Evolutionary conservation across 1,284 basidiomycete genomes (phyloP), one percentile per base, ranked within the genome.

Genomic region (Trichosporon ovoides): DNA sequence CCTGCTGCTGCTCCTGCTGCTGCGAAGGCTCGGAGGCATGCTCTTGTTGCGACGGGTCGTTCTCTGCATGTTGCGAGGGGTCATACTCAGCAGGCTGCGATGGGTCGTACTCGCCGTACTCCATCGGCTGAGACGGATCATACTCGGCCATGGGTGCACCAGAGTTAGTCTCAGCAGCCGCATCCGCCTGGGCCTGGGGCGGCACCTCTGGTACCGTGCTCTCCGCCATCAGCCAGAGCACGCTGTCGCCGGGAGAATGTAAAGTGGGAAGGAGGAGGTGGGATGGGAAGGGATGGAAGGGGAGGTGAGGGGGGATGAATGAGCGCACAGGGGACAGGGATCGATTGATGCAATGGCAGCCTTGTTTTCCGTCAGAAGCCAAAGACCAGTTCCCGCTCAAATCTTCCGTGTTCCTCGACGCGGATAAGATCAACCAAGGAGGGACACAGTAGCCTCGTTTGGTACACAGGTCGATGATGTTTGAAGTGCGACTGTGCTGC

Each of bases 81-180:
- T 53, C 56, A 37, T 53, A 57, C 19, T 58, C 34, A 19, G 51
- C 56, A 10, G 52, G 57, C 22, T 36, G 36, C 10, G 53, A 55
- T 16, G 57, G 57, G 48, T 58, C 57, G 38, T 54, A 43, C 43
- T 48, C 43, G 43, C 43, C 43, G 43, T 48, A 48, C 43, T 48
- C 43, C 43, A 48, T 48, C 28, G 43, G 43, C 43, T 48, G 43
- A 22, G 43, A 48, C 24, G 43, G 43, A 48, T 48, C 43, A 48
- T 48, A 48, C 43, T 48, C 43, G 31, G 22, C 34, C 55, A 14
- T 38, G 34, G 22, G 28, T 34, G 55, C 31, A 33, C 36, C 48
- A 50, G 55, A 22, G 40, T 34, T 54, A 24, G 46, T 33, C 46
- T 40, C 49, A 46, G 46, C 19, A 46, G 46, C 19, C 22, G 43